Conservation (phyloP, 2,329 filamentous ascomycete genomes). For the Didymellaceae sp. region DNA sequence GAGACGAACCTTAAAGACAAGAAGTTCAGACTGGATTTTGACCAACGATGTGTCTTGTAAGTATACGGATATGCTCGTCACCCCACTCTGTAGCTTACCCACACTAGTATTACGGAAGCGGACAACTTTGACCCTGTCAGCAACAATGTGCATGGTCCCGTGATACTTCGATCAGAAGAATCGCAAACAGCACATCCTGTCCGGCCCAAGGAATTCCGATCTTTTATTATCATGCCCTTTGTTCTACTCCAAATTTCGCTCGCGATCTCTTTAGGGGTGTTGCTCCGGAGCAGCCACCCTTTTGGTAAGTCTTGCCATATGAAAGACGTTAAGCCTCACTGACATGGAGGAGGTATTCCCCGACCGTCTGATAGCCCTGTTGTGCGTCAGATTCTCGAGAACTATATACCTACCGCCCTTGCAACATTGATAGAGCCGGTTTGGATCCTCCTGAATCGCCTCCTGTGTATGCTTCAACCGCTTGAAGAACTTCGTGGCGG, state of each 20-base stretch:
- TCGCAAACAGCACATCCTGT: conserved; percentile 2
- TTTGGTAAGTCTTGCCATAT: not conserved
- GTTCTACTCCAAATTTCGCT: not conserved
- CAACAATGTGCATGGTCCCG: not conserved
- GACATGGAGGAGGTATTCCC: conserved; percentile 27
- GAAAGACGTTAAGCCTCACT: not conserved
- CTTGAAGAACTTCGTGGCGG: conserved; percentile 58
- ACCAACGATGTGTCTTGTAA: not conserved
- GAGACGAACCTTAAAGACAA: not conserved
- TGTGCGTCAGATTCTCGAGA: conserved; percentile 52
- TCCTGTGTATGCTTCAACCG: conserved; percentile 62
- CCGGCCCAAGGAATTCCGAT: conserved; percentile 5
- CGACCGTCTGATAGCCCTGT: conserved; percentile 47
- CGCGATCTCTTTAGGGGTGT: not conserved
- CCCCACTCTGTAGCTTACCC: not conserved
- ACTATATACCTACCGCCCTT: conserved; percentile 62
- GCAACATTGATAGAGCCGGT: conserved; percentile 64
- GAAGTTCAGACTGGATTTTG: not conserved
- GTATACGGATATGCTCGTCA: not conserved
- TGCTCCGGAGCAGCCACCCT: not conserved
- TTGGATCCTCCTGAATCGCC: conserved; percentile 62
- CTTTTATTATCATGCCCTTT: not conserved
- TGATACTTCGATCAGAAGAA: not conserved
- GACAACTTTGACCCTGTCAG: not conserved
- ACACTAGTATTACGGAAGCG: not conserved